Conservation (phyloP, 176 grass and related monocot species). For the Raddia distichophylla region DNA sequence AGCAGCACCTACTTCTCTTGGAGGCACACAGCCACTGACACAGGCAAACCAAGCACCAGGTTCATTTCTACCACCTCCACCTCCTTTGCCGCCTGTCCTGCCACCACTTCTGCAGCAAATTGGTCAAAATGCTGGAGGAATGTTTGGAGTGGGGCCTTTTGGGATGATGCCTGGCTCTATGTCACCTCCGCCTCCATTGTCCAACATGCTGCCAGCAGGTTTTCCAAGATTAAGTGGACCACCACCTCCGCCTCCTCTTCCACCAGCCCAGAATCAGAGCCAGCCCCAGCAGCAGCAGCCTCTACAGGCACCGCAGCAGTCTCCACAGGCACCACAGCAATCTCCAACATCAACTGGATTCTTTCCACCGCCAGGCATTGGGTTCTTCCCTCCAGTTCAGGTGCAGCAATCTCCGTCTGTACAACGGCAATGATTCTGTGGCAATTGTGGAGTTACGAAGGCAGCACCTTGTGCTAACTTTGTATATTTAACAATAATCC, state of each 20-base stretch:
- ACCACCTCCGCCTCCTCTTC: conserved; percentile 51
- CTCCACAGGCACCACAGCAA: conserved; percentile 53
- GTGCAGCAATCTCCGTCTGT: conserved; percentile 67
- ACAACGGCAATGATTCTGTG: conserved; percentile 63
- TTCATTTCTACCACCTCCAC: conserved; percentile 62
- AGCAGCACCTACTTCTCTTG: conserved; percentile 43
- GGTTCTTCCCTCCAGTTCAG: conserved; percentile 72
- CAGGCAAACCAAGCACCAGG: conserved; percentile 47
- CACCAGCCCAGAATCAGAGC: conserved; percentile 47
- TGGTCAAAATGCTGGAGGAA: conserved; percentile 56
- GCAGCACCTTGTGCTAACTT: conserved; percentile 47
- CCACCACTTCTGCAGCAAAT: conserved; percentile 69
- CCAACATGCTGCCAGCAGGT: conserved; percentile 45
- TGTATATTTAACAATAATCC: conserved; percentile 67
- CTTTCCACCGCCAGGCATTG: conserved; percentile 58
- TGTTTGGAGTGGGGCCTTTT: conserved; percentile 50
- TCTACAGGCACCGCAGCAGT: conserved; percentile 61
- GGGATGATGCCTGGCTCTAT: conserved; percentile 56
- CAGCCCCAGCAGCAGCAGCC: conserved; percentile 75
- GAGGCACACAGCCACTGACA: conserved; percentile 30
- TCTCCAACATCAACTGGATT: conserved; percentile 64
- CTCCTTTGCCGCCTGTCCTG: conserved; percentile 60
- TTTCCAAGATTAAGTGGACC: conserved; percentile 48
- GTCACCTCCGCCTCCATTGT: conserved; percentile 53
- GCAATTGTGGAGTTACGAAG: conserved; percentile 16